These are phyloP conservation scores for Talaromyces adpressus DNA, from an alignment of 495 filamentous ascomycete genomes.

Conservation along the genomic window DNA sequence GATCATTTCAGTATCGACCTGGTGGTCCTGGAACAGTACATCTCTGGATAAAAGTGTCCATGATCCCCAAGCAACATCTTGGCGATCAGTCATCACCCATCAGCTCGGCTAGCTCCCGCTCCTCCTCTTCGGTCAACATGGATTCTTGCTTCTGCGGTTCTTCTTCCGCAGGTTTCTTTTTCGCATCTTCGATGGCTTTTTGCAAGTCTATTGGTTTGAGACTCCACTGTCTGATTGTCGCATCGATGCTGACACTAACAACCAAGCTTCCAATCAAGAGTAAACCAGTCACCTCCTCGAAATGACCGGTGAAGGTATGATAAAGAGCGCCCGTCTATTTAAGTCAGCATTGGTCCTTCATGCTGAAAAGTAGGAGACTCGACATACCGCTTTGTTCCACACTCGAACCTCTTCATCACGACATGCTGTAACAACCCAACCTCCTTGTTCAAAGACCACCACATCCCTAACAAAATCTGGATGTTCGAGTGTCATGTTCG, in stretches of 20 bases:
- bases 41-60: constrained; percentile 16
- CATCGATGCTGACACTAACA: constrained; percentile 82
- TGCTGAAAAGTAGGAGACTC: too few relatives aligned
- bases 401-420: constrained; percentile 86
- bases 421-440: constrained; percentile 87
- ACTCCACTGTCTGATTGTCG: constrained; percentile 76
- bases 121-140: constrained; percentile 71
- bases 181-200: constrained; percentile 50
- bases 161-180: constrained; percentile 44
- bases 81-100: constrained; percentile 59
- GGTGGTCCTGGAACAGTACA: background rate
- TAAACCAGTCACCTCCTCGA: constrained; percentile 83
- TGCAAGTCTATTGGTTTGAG: constrained; percentile 58
- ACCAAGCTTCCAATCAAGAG: constrained; percentile 54
- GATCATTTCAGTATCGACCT: background rate
- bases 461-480: constrained; percentile 87
- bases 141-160: constrained; percentile 32
- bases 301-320: constrained; percentile 78
- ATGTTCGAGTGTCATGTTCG: constrained; percentile 66
- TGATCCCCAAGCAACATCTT: background rate
- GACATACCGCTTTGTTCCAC: constrained; percentile 63
- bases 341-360: too few relatives aligned
- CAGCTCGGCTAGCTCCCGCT: constrained; percentile 78
- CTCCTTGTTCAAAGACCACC: constrained; percentile 56
- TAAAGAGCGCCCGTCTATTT: constrained; percentile 60